A percentile compares a stretch with the other conserved stretches of the same genome.
Evolutionary conservation across 2,329 filamentous ascomycete species (phyloP).

Genomic region (Aureobasidium musti): DNA sequence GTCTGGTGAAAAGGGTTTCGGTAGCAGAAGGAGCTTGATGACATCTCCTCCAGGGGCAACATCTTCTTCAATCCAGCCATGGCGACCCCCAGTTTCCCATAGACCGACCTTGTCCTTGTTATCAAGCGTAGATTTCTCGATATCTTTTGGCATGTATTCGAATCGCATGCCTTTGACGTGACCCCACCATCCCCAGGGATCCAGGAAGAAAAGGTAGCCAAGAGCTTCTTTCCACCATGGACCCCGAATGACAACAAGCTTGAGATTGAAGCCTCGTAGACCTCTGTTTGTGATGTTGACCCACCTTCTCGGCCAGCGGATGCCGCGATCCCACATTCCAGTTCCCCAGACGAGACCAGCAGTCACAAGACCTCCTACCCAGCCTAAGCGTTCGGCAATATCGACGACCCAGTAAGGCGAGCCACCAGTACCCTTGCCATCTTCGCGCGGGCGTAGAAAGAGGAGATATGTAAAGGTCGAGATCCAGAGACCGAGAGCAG

Average conservation of each 20-base stretch:
- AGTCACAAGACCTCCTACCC: slow-evolving; percentile 87
- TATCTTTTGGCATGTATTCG: slow-evolving; percentile 45
- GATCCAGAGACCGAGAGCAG: slow-evolving; percentile 78
- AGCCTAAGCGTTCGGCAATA: slow-evolving; percentile 83
- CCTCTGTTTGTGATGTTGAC: slow-evolving; percentile 86
- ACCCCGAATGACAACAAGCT: slow-evolving; percentile 84
- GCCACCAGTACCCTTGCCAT: slow-evolving; percentile 86
- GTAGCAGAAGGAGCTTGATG: slow-evolving; percentile 83
- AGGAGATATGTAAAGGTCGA: slow-evolving; percentile 83
- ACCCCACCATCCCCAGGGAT: slow-evolving; percentile 39
- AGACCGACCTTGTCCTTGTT: slow-evolving; percentile 51
- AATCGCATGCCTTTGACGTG: slow-evolving; percentile 41
- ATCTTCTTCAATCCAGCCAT: slow-evolving; percentile 76
- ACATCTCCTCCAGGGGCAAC: slow-evolving; percentile 87
- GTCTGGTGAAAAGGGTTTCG: slow-evolving; percentile 91
- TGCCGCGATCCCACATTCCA: slow-evolving; percentile 92
- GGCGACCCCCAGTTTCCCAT: slow-evolving; percentile 44
- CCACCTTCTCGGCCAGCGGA: slow-evolving; percentile 92
- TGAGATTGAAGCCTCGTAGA: slow-evolving; percentile 89
- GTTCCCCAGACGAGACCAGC: slow-evolving; percentile 88
- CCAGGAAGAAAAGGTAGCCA: slow-evolving; percentile 47
- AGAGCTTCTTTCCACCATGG: slow-evolving; percentile 79
- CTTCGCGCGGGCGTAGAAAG: slow-evolving; percentile 93
- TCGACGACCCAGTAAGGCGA: slow-evolving; percentile 97
- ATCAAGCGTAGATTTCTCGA: slow-evolving; percentile 50